Base-by-base conservation (phyloP, 257 asterid species). In the Coffea eugenioides region DNA sequence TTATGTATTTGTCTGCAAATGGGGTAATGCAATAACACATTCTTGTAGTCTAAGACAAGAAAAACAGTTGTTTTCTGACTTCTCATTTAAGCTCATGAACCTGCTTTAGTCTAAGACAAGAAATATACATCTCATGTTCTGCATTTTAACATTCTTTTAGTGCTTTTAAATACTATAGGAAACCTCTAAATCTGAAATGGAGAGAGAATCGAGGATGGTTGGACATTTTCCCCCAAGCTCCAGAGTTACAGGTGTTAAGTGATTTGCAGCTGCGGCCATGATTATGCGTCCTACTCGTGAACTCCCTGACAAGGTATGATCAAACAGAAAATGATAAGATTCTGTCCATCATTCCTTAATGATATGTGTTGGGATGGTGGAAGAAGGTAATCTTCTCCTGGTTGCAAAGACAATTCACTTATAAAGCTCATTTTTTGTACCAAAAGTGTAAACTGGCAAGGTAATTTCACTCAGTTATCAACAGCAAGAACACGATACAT, bases 171-270 rank as follows among this genome's bases (percentile, higher is more conserved):
- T 21, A 54, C 12, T 48, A 62, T 39, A 57, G 81, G 23, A 79
- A 64, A 94, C 97, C 97, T 91, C 87, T 6, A 94, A 81, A 83
- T 91, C 97, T 23, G 92, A 84, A 74, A 25, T 82, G 13, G 92
- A 84, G 73, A 91, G 87, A 23, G 90, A 83, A 86, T 95, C 98
- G 3, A 95, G 82, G 85, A 95, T 91, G 83, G 87, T 88, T 0
- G 98, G 98, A 66, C 97, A 93, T 85, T 95, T 95, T 75, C 99
- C 99, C 12, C 99, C 99, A 18, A 95, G 89, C 87, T 95, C 99
- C 36, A 95, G 93, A 64, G 93, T 89, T 82, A 95, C 99, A 9
- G 99, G 99, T 3, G 99, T 95, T 85, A 95, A 89, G 85, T 93
- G 94, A 86, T 90, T 93, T 31, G 98, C 99, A 72, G 98, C 99